Conservation (phyloP, 116 monocot species). For the Zostera marina region DNA sequence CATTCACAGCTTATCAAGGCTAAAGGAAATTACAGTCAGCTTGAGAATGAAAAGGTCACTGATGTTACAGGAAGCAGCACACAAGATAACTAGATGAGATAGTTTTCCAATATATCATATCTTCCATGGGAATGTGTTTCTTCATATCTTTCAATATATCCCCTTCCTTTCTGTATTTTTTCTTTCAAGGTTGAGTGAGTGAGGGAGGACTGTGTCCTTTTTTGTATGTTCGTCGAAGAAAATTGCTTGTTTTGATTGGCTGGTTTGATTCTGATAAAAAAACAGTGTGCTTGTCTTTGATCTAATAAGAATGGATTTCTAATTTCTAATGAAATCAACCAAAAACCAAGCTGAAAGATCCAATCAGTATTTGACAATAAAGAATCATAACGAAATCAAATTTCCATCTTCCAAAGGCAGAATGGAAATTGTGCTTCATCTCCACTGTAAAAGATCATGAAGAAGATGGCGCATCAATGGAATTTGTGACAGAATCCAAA, state of each 20-base stretch:
- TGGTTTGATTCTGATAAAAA: no score
- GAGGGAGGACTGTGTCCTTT: no score
- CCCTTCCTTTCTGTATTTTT: not conserved
- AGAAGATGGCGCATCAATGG: not conserved
- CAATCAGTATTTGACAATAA: no score
- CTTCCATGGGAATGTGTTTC: not conserved
- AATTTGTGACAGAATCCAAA: slow-evolving; percentile 39
- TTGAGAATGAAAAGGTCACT: slow-evolving; percentile 32
- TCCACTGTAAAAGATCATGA: no score
- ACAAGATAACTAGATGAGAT: slow-evolving; percentile 1
- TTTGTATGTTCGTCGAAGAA: not conserved
- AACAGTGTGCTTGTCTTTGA: no score
- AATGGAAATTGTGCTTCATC: no score
- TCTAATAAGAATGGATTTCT: no score
- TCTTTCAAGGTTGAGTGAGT: not conserved
- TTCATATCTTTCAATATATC: no score
- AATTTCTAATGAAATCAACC: no score
- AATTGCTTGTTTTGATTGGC: no score
- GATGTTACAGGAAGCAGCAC: slow-evolving; percentile 7
- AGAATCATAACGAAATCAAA: not conserved
- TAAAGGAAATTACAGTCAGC: slow-evolving; percentile 66
- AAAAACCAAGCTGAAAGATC: no score
- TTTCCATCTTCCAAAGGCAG: no score
- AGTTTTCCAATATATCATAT: not conserved
- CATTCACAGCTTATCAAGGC: slow-evolving; percentile 62